Evolutionary conservation across 805 yeast species (phyloP).

Genomic region (Tetrapisispora arboricola): DNA sequence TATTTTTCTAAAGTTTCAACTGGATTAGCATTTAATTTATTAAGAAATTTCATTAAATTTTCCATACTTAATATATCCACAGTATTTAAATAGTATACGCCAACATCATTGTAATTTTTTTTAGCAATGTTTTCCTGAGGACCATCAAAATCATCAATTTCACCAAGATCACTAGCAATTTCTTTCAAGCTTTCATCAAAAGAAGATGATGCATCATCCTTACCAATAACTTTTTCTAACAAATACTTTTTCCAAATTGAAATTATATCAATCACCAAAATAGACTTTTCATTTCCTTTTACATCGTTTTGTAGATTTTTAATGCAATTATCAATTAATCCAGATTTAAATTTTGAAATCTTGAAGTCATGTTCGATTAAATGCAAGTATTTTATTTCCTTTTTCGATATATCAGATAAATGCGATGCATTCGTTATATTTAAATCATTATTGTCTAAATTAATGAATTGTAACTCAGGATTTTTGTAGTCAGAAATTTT

Average conservation of each 20-base stretch:
- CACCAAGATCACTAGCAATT: background rate
- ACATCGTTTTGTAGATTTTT: background rate
- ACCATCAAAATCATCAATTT: background rate
- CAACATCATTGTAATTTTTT: background rate
- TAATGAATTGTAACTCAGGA: slow-evolving; percentile 8
- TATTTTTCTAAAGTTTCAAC: slow-evolving; percentile 13
- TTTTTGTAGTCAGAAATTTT: slow-evolving; percentile 17
- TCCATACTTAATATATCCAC: slow-evolving; percentile 15
- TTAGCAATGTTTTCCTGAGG: background rate
- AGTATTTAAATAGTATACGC: slow-evolving; percentile 13
- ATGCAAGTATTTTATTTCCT: slow-evolving; percentile 13
- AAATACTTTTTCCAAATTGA: slow-evolving; percentile 13
- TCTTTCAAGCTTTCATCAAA: no score
- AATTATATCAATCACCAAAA: slow-evolving; percentile 18
- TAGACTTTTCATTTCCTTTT: slow-evolving; percentile 3
- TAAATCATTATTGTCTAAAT: slow-evolving; percentile 4
- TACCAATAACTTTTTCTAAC: background rate
- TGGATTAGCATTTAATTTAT: slow-evolving; percentile 18
- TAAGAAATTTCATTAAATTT: slow-evolving; percentile 14
- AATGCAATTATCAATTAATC: slow-evolving; percentile 6
- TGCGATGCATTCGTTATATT: slow-evolving; percentile 1
- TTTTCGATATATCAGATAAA: background rate
- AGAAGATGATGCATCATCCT: background rate
- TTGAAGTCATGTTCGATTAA: slow-evolving; percentile 19
- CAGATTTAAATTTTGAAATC: slow-evolving; percentile 12